phyloP scores from a whole-genome alignment of 768 basidiomycete species.

The Termitomyces heimii region DNA sequence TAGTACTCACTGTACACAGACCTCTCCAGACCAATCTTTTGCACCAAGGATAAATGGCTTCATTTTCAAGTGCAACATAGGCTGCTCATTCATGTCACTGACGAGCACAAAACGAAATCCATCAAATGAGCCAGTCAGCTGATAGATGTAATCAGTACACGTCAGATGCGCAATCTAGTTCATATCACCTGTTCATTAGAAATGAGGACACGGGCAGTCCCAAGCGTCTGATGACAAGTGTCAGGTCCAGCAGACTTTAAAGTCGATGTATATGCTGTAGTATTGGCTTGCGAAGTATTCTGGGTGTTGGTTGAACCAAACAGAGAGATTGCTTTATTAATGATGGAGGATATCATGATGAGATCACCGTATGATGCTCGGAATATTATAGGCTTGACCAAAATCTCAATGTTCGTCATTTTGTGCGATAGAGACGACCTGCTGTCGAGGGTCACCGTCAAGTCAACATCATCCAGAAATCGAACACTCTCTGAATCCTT shows the following conservation, averaged over 20 bases:
- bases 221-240: conserved; percentile 17
- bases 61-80: conserved; percentile 83
- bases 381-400: conserved; percentile 78
- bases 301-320: conserved; percentile 37
- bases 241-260: conserved; percentile 8
- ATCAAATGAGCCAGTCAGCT: conserved; percentile 85
- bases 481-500: conserved; percentile 75
- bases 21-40: conserved; percentile 93
- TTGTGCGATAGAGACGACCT: conserved; percentile 65
- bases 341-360: conserved; percentile 77
- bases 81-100: conserved; percentile 92
- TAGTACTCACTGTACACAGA: conserved; percentile 24
- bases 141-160: conserved; percentile 1
- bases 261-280: background rate
- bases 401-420: conserved; percentile 80
- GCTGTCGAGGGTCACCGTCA: conserved; percentile 83
- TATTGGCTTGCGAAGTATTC: conserved; percentile 1
- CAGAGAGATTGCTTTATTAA: conserved; percentile 83
- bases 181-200: conserved; percentile 75
- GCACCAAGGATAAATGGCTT: conserved; percentile 79
- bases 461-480: conserved; percentile 89
- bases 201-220: conserved; percentile 41
- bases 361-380: conserved; percentile 96
- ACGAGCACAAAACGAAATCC: conserved; percentile 93
- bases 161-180: background rate